Evolutionary conservation across 2,329 filamentous ascomycete species (phyloP), one percentile per base, ranked within the genome.

Genomic region (Phoma herbarum): DNA sequence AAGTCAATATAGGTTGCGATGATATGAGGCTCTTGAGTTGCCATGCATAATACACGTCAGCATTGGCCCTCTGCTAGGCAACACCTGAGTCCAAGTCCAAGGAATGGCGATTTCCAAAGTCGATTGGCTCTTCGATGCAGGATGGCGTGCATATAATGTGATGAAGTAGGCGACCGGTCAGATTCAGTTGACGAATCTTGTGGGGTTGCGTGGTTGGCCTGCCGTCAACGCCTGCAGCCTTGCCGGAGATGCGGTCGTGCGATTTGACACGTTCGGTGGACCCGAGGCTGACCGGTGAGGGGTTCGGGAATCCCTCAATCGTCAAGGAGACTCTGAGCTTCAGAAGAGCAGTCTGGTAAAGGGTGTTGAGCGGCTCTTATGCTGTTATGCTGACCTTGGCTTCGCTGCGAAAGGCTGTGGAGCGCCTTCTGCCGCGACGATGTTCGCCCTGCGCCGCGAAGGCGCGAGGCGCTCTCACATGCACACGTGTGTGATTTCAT

Each of bases 151-250:
- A 41, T 48, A 50, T 23, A 52, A 43, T n/a, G 35, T 25, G 46
- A 53, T 52, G 16, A 35, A 44, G 18, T 53, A 26, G 56, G 51
- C 47, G 50, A 62, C 63, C 65, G 65, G 64, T 69, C 57, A 68
- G 46, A 26, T n/a, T 42, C 9, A 16, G 4, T 37, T 8, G 26
- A 43, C 54, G 43, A 57, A 48, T 43, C 48, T 48, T 49, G 43
- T 52, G 37, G 49, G 42, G 43, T 58, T 22, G 57, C 22, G 41
- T 54, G 50, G 55, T 48, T 48, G 63, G 65, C 65, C 58, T 63
- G 56, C 29, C 43, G 45, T 49, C 47, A 45, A 50, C 25, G 43
- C 48, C 16, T 59, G 57, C 57, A 64, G 64, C 61, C 61, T 64
- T 35, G 56, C 50, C 28, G 48, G 42, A 45, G 29, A n/a, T 18